Evolutionary conservation across 805 yeast genomes (phyloP).

Genomic region (Cyberlindnera petersonii): DNA sequence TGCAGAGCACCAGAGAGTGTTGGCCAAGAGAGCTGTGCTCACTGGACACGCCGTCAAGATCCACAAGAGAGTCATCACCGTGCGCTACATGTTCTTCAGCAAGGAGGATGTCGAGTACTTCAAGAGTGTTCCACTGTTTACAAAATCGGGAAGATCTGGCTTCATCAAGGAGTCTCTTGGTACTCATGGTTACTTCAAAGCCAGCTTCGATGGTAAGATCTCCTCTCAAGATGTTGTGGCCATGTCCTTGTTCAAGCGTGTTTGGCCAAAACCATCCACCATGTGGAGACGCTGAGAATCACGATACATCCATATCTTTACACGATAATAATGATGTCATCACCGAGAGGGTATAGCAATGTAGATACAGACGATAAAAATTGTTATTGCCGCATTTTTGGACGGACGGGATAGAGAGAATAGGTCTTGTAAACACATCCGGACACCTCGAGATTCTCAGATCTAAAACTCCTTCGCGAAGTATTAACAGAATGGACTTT

Average conservation of each 20-base stretch:
- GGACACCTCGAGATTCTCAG: too few relatives aligned
- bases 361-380: too few relatives aligned
- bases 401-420: too few relatives aligned
- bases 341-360: too few relatives aligned
- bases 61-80: constrained; percentile 86
- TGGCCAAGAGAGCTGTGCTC: constrained; percentile 83
- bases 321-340: background rate
- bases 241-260: constrained; percentile 89
- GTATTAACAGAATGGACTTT: too few relatives aligned
- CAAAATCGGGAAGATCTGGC: constrained; percentile 91
- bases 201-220: constrained; percentile 86
- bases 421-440: too few relatives aligned
- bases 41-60: constrained; percentile 96
- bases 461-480: too few relatives aligned
- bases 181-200: constrained; percentile 97
- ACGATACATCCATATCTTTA: background rate
- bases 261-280: constrained; percentile 68
- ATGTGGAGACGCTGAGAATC: constrained; percentile 30
- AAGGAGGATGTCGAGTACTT: constrained; percentile 84
- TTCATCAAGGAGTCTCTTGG: constrained; percentile 94
- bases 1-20: constrained; percentile 76
- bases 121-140: constrained; percentile 87
- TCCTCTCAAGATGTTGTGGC: constrained; percentile 91
- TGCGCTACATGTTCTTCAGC: constrained; percentile 96
- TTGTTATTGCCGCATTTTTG: too few relatives aligned